Conservation (phyloP, 2,329 filamentous ascomycete species). For the Apiospora sp. region DNA sequence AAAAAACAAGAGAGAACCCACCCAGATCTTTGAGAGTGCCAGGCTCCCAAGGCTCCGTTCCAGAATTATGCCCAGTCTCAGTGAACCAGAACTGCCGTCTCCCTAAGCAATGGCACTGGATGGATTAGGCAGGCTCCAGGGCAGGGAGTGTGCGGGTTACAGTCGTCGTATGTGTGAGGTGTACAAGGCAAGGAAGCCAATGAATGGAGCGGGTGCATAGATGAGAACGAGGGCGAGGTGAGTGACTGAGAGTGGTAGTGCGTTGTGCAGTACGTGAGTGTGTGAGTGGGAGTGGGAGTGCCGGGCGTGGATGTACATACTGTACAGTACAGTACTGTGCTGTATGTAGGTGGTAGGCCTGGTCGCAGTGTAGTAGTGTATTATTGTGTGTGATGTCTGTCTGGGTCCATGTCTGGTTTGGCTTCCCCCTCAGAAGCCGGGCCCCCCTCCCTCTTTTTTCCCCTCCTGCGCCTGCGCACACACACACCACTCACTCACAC, state of each 20-base stretch:
- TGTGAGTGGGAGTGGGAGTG: constrained; percentile 4
- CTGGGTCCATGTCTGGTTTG: neutral
- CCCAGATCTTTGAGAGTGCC: constrained; percentile 5
- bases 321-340: neutral
- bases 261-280: constrained; percentile 1
- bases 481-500: constrained; percentile 1
- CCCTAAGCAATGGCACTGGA: neutral
- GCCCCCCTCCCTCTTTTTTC: constrained; percentile 7
- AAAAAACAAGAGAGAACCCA: constrained; percentile 4
- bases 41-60: constrained; percentile 6
- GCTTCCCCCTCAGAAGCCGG: neutral
- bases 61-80: constrained; percentile 19
- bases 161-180: constrained; percentile 5
- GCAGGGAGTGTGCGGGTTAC: constrained; percentile 14
- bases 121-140: neutral
- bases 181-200: constrained; percentile 1
- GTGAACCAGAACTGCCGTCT: constrained; percentile 7
- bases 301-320: neutral
- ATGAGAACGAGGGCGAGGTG: neutral
- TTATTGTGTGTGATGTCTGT: constrained; percentile 21
- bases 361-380: constrained; percentile 12
- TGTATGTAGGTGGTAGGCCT: neutral
- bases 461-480: constrained; percentile 10
- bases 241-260: constrained; percentile 2
- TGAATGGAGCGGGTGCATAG: constrained; percentile 1